Conservation (phyloP, 768 basidiomycete species). For the Mycena crocata region DNA sequence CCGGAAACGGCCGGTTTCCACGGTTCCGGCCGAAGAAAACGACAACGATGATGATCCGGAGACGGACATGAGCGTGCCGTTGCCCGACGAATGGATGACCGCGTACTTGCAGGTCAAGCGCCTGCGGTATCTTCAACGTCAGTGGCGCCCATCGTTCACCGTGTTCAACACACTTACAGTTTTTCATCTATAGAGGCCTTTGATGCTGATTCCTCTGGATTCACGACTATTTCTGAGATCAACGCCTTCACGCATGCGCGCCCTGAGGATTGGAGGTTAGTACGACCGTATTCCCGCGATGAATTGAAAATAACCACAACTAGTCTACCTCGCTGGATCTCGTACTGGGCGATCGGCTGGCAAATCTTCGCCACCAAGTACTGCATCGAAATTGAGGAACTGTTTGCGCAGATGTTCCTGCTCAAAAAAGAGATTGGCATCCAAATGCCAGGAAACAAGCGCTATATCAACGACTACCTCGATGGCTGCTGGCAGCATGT, state of each 20-base stretch:
- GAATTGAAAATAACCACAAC: not conserved
- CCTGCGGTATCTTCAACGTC: slow-evolving; percentile 19
- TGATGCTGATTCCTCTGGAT: slow-evolving; percentile 20
- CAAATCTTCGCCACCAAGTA: slow-evolving; percentile 17
- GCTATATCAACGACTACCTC: slow-evolving; percentile 26
- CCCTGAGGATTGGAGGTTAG: slow-evolving; percentile 22
- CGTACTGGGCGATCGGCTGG: slow-evolving; percentile 25
- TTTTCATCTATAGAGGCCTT: slow-evolving; percentile 1
- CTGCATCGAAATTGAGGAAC: slow-evolving; percentile 23
- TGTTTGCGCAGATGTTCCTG: slow-evolving; percentile 16
- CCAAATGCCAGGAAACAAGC: slow-evolving; percentile 30
- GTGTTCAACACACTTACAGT: not conserved
- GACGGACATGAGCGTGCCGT: not conserved
- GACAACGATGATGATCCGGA: slow-evolving; percentile 17
- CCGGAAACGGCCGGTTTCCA: not conserved
- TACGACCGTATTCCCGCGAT: not conserved
- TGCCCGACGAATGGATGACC: slow-evolving; percentile 3
- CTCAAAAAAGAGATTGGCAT: not conserved
- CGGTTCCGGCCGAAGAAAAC: slow-evolving; percentile 37
- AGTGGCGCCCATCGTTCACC: not conserved
- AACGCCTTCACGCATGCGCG: slow-evolving; percentile 16
- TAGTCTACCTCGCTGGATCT: slow-evolving; percentile 17
- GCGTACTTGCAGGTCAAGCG: slow-evolving; percentile 16
- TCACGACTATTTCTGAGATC: slow-evolving; percentile 24
- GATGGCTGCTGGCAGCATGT: slow-evolving; percentile 14